Evolutionary conservation across 306 rosid genomes (phyloP).

Genomic region (Alnus rubra): DNA sequence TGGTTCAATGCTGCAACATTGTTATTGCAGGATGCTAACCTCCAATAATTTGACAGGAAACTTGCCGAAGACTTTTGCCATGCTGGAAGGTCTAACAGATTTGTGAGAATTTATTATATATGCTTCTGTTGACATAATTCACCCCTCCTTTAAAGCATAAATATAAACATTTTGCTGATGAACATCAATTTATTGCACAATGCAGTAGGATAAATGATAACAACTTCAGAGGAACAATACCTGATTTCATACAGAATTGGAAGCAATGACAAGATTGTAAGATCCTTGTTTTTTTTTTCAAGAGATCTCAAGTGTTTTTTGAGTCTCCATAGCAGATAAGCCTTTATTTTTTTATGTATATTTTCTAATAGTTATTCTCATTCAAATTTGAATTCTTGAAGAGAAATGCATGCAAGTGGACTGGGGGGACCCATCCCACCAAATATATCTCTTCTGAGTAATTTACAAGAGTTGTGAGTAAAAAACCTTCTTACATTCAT

Average conservation of each 20-base stretch:
- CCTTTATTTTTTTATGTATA: neutral
- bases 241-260: slow-evolving; percentile 76
- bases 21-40: slow-evolving; percentile 59
- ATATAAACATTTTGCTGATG: slow-evolving; percentile 7
- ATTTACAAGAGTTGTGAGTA: slow-evolving; percentile 63
- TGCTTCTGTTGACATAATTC: slow-evolving; percentile 4
- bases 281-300: slow-evolving; percentile 26
- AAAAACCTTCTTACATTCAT: slow-evolving; percentile 12
- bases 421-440: slow-evolving; percentile 82
- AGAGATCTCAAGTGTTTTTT: slow-evolving; percentile 14
- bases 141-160: neutral
- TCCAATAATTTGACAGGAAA: slow-evolving; percentile 74
- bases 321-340: neutral
- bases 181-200: slow-evolving; percentile 20
- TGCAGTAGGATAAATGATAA: slow-evolving; percentile 86
- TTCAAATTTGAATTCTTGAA: slow-evolving; percentile 34
- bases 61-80: slow-evolving; percentile 56
- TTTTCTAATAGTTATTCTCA: slow-evolving; percentile 7
- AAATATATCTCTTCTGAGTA: slow-evolving; percentile 57
- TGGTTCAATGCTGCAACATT: slow-evolving; percentile 21
- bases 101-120: slow-evolving; percentile 46
- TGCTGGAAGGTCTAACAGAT: slow-evolving; percentile 54
- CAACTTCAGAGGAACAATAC: slow-evolving; percentile 64
- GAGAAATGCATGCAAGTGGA: slow-evolving; percentile 90
- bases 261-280: slow-evolving; percentile 61